Conservation (phyloP, 2,329 filamentous ascomycete genomes). For the Clarireedia homoeocarpa region DNA sequence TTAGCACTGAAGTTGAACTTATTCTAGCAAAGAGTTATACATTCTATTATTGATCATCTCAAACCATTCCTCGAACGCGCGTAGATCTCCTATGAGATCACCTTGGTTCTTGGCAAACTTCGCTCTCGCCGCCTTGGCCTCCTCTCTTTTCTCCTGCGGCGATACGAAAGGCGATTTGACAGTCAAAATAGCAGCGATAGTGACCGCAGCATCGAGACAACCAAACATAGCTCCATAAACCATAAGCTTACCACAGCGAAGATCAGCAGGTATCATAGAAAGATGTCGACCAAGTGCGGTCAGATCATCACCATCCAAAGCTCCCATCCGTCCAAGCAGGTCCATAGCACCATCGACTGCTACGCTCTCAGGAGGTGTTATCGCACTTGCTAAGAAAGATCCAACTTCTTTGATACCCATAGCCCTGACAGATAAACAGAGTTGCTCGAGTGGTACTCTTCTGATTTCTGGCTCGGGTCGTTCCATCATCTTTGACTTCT, state of each 20-base stretch:
- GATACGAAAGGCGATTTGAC: conserved; percentile 80
- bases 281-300: conserved; percentile 88
- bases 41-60: conserved; percentile 51
- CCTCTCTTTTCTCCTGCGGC: conserved; percentile 73
- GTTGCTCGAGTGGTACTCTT: conserved; percentile 84
- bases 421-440: conserved; percentile 88
- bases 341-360: conserved; percentile 81
- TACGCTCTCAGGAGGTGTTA: conserved; percentile 78
- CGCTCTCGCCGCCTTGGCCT: conserved; percentile 68
- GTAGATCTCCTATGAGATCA: conserved; percentile 80
- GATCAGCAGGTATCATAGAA: conserved; percentile 89
- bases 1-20: conserved; percentile 10
- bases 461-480: conserved; percentile 90
- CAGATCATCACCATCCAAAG: conserved; percentile 75
- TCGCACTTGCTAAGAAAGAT: conserved; percentile 72
- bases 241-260: conserved; percentile 89
- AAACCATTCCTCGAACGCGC: conserved; percentile 77
- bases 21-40: conserved; percentile 8
- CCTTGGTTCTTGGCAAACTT: conserved; percentile 72
- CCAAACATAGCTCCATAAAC: conserved; percentile 92
- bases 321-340: conserved; percentile 77
- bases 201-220: conserved; percentile 80
- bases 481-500: conserved; percentile 72
- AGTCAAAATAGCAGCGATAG: conserved; percentile 87
- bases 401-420: conserved; percentile 86